Percentiles rank a stretch among this genome's conserved stretches.
Conservation (phyloP, 1,139 yeast species). For the Taiozyma sp. region DNA sequence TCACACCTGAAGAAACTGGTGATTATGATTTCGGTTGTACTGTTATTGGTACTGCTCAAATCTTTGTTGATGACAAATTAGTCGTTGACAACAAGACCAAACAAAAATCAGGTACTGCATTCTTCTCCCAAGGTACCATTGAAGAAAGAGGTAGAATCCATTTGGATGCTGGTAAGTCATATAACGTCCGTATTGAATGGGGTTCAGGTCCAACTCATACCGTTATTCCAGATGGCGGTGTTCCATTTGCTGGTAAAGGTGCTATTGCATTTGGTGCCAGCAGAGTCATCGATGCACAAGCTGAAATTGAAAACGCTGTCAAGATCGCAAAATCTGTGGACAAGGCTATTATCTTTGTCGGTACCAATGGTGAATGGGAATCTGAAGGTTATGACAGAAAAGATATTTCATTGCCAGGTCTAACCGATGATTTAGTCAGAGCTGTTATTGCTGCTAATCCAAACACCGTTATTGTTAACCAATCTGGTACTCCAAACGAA, state of each 20-base stretch:
- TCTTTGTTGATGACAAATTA: slow-evolving; percentile 47
- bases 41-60: slow-evolving; percentile 48
- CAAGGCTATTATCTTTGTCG: slow-evolving; percentile 42
- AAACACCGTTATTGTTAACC: slow-evolving; percentile 51
- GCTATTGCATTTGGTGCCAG: slow-evolving; percentile 34
- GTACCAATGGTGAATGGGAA: slow-evolving; percentile 47
- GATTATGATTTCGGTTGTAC: slow-evolving; percentile 48
- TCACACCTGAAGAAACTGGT: slow-evolving; percentile 42
- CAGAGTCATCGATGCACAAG: slow-evolving; percentile 26
- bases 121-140: slow-evolving; percentile 47
- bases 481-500: slow-evolving; percentile 59
- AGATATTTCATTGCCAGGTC: slow-evolving; percentile 39
- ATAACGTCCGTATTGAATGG: slow-evolving; percentile 43
- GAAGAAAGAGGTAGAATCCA: slow-evolving; percentile 39
- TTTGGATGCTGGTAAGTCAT: slow-evolving; percentile 38
- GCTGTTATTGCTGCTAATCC: slow-evolving; percentile 45
- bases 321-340: slow-evolving; percentile 41
- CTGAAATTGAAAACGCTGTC: slow-evolving; percentile 36
- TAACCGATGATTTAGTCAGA: slow-evolving; percentile 41
- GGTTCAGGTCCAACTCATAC: slow-evolving; percentile 47
- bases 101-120: slow-evolving; percentile 45
- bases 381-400: slow-evolving; percentile 35
- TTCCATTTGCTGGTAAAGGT: slow-evolving; percentile 37
- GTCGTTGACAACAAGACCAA: slow-evolving; percentile 53
- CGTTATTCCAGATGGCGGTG: slow-evolving; percentile 21